Percentiles rank a stretch among this genome's conserved stretches.
Conservation (phyloP, 2,329 filamentous ascomycete species). For the Pseudocercospora ulei region DNA sequence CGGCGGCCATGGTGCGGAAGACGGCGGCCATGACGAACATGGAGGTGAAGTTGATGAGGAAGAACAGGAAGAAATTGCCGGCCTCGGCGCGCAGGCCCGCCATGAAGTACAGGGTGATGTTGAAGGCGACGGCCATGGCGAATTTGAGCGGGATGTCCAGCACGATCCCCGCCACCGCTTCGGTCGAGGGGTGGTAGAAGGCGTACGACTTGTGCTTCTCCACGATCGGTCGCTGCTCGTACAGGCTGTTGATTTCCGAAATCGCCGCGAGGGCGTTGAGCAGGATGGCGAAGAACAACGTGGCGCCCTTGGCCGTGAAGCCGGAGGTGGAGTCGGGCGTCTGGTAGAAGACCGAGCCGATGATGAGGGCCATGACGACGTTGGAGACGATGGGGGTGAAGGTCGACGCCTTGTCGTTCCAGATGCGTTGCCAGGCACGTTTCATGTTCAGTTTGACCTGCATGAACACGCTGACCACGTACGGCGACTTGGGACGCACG, state of each 20-base stretch:
- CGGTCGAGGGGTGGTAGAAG: constrained; percentile 78
- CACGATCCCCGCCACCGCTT: constrained; percentile 79
- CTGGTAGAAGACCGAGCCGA: constrained; percentile 74
- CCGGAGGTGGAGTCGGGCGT: constrained; percentile 54
- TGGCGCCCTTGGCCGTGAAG: constrained; percentile 68
- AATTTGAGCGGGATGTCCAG: constrained; percentile 79
- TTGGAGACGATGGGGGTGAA: constrained; percentile 61
- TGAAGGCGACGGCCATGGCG: constrained; percentile 64
- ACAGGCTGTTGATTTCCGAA: constrained; percentile 76
- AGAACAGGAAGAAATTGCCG: constrained; percentile 75
- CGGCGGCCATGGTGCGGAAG: constrained; percentile 70
- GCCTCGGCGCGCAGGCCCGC: constrained; percentile 65
- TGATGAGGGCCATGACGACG: constrained; percentile 63
- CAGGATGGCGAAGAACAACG: constrained; percentile 79
- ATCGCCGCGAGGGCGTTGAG: constrained; percentile 76
- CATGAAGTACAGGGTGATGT: constrained; percentile 77
- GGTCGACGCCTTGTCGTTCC: constrained; percentile 66
- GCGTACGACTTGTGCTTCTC: constrained; percentile 83
- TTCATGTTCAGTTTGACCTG: constrained; percentile 71
- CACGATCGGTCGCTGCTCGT: constrained; percentile 80
- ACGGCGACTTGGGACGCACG: constrained; percentile 61
- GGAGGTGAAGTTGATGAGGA: constrained; percentile 62
- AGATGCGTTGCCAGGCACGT: constrained; percentile 68
- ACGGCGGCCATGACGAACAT: constrained; percentile 77
- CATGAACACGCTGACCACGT: constrained; percentile 65